A percentile compares a stretch with the other conserved stretches of the same genome.
phyloP scores from a whole-genome alignment of 2,329 filamentous ascomycete genomes.

The Zalaria sp. region DNA sequence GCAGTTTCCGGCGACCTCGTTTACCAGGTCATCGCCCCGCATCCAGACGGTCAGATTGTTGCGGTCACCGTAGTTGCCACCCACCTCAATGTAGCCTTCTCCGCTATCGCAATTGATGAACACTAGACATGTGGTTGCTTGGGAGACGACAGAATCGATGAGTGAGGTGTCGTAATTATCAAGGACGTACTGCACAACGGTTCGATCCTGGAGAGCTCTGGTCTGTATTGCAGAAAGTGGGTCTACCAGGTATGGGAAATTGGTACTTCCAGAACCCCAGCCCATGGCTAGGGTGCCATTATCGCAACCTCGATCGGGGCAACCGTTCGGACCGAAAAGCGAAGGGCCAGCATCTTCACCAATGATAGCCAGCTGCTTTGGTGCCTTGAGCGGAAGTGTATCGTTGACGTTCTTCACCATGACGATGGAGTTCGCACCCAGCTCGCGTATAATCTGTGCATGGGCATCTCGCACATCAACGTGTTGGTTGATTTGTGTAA shows the following conservation, averaged over 20 bases:
- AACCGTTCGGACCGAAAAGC: constrained; percentile 28
- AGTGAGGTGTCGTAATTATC: constrained; percentile 8
- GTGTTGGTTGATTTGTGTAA: constrained; percentile 55
- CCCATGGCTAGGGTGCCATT: constrained; percentile 30
- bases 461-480: constrained; percentile 69
- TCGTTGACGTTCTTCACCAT: constrained; percentile 31
- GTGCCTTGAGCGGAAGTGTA: constrained; percentile 26
- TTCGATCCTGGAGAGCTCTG: constrained; percentile 10
- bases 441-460: constrained; percentile 53
- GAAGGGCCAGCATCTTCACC: constrained; percentile 35
- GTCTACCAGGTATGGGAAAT: constrained; percentile 17
- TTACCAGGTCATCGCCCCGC: constrained; percentile 25
- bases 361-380: constrained; percentile 32
- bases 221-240: constrained; percentile 14
- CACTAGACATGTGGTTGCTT: constrained; percentile 18
- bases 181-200: constrained; percentile 11
- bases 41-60: constrained; percentile 29
- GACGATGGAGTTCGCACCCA: constrained; percentile 33
- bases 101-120: constrained; percentile 32
- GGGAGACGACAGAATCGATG: not conserved
- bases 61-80: constrained; percentile 23
- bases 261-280: constrained; percentile 30
- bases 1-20: constrained; percentile 28
- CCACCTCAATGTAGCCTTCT: constrained; percentile 30
- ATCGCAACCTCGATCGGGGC: not conserved